These are phyloP conservation scores for Russula lepida DNA, from an alignment of 768 basidiomycete species.

Conservation along the genomic window DNA sequence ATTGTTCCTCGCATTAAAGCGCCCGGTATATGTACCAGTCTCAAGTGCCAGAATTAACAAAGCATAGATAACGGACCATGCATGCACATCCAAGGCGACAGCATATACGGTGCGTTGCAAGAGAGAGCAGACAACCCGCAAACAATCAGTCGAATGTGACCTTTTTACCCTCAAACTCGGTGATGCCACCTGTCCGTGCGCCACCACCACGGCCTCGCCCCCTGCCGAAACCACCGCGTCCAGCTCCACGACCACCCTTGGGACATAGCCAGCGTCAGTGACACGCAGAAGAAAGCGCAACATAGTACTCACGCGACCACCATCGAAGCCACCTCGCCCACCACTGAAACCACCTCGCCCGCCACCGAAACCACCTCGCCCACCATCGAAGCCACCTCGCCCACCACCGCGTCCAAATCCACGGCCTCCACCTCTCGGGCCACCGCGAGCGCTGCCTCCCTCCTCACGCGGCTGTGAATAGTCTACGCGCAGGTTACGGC, in stretches of 20 bases:
- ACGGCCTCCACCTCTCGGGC: slow-evolving; percentile 36
- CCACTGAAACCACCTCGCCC: slow-evolving; percentile 39
- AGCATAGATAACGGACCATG: neutral
- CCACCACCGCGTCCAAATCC: slow-evolving; percentile 35
- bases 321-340: slow-evolving; percentile 41
- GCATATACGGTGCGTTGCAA: neutral
- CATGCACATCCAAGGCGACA: slow-evolving; percentile 1
- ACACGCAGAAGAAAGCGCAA: neutral
- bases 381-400: slow-evolving; percentile 36
- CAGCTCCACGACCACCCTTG: slow-evolving; percentile 29
- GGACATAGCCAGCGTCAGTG: neutral
- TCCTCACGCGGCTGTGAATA: slow-evolving; percentile 75
- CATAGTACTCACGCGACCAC: slow-evolving; percentile 33
- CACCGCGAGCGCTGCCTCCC: slow-evolving; percentile 43
- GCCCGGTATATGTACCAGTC: neutral
- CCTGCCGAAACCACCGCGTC: slow-evolving; percentile 33
- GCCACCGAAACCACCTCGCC: slow-evolving; percentile 38
- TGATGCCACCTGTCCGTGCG: slow-evolving; percentile 55
- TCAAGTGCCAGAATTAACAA: neutral
- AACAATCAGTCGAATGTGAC: slow-evolving; percentile 39
- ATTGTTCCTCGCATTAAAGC: neutral
- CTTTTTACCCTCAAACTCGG: slow-evolving; percentile 59
- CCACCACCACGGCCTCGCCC: slow-evolving; percentile 36
- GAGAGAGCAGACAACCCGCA: neutral
- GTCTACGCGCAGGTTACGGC: slow-evolving; percentile 61